These are phyloP conservation scores for Biscogniauxia mediterranea DNA, from an alignment of 2,329 filamentous ascomycete species.

Conservation along the genomic window DNA sequence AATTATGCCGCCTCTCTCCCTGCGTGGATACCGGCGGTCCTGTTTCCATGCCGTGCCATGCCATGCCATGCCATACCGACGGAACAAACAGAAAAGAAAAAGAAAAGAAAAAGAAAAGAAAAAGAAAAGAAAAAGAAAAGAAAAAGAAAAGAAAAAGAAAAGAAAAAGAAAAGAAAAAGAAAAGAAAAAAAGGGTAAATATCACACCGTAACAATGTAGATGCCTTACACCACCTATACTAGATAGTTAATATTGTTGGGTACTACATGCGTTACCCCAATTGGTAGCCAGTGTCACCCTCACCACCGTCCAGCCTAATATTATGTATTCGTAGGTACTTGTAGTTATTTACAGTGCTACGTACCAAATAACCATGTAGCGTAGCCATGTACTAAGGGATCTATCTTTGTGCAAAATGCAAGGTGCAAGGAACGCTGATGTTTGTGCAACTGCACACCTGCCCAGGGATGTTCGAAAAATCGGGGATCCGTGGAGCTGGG, in stretches of 20 bases:
- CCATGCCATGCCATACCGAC: not conserved
- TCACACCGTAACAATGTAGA: not conserved
- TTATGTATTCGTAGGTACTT: not conserved
- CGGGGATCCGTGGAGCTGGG: slow-evolving; percentile 14
- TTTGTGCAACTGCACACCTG: slow-evolving; percentile 19
- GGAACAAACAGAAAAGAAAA: not conserved
- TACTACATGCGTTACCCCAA: not conserved
- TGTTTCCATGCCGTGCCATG: not conserved
- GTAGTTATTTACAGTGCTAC: not conserved
- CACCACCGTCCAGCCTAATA: not conserved
- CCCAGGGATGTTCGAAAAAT: slow-evolving; percentile 10
- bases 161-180: too few relatives aligned
- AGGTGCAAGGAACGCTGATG: slow-evolving; percentile 19
- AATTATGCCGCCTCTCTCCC: not conserved
- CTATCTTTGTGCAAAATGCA: slow-evolving; percentile 16
- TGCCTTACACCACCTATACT: not conserved
- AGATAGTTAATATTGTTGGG: not conserved
- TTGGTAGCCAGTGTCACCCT: not conserved
- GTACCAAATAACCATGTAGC: not conserved
- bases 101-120: too few relatives aligned
- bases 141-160: not conserved
- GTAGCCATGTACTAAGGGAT: slow-evolving; percentile 9
- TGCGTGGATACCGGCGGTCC: not conserved
- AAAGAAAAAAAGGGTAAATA: too few relatives aligned
- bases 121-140: too few relatives aligned